Conservation (phyloP, 108 stramenopile genomes). For the Cyclostephanos tholiformis region DNA sequence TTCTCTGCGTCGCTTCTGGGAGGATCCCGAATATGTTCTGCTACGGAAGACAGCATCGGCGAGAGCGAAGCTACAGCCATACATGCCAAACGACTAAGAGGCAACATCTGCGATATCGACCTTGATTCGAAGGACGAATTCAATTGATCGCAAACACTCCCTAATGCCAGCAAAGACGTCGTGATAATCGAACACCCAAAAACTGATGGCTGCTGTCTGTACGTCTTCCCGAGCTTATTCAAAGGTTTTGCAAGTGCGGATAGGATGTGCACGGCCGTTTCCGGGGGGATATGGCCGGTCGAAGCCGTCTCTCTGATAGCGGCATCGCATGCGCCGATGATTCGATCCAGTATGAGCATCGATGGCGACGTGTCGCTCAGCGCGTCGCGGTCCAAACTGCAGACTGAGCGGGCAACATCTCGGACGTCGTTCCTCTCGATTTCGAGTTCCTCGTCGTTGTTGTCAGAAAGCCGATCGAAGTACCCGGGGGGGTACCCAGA, state of each 20-base stretch:
- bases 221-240: constrained; percentile 41
- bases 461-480: constrained; percentile 56
- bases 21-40: neutral
- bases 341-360: constrained; percentile 36
- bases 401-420: constrained; percentile 72
- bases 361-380: constrained; percentile 30
- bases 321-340: constrained; percentile 33
- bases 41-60: constrained; percentile 56
- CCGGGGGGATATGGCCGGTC: constrained; percentile 43
- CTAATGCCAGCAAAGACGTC: constrained; percentile 17
- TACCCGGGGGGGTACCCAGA: constrained; percentile 77
- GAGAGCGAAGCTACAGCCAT: constrained; percentile 68
- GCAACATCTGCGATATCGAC: constrained; percentile 36
- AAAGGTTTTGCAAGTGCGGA: constrained; percentile 80
- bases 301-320: constrained; percentile 27
- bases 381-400: constrained; percentile 24
- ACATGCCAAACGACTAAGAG: constrained; percentile 63
- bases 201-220: constrained; percentile 10
- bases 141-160: constrained; percentile 28
- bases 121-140: constrained; percentile 25
- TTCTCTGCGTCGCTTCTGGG: constrained; percentile 23
- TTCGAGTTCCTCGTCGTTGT: constrained; percentile 84
- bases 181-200: constrained; percentile 16
- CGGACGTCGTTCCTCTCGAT: constrained; percentile 82
- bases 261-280: constrained; percentile 70